These are phyloP conservation scores for Phytophthora litchii DNA, from an alignment of 352 stramenopile species.

Conservation along the genomic window DNA sequence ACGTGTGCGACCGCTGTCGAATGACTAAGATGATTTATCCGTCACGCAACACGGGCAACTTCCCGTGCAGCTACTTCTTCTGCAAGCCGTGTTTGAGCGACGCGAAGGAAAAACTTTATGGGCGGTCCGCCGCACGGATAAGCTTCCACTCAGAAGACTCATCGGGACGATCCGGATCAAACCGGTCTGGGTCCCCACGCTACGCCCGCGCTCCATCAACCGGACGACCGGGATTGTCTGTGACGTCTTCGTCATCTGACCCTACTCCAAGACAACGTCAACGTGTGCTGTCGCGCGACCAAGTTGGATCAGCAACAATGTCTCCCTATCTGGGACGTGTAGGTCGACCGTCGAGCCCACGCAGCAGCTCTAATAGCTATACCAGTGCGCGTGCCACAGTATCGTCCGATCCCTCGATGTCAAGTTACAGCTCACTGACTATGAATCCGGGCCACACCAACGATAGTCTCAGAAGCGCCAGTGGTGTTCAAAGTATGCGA, in stretches of 20 bases:
- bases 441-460: slow-evolving; percentile 12
- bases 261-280: slow-evolving; percentile 18
- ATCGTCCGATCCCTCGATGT: slow-evolving; percentile 30
- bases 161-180: slow-evolving; percentile 28
- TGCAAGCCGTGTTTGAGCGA: slow-evolving; percentile 62
- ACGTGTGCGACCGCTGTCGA: slow-evolving; percentile 68
- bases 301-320: slow-evolving; percentile 14
- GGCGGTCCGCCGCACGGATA: slow-evolving; percentile 30
- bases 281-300: slow-evolving; percentile 20
- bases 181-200: slow-evolving; percentile 27
- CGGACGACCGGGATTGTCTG: slow-evolving; percentile 23
- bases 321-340: slow-evolving; percentile 12
- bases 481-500: slow-evolving; percentile 3
- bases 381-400: slow-evolving; percentile 24
- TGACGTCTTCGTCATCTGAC: slow-evolving; percentile 33
- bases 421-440: slow-evolving; percentile 17
- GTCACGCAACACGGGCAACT: slow-evolving; percentile 48
- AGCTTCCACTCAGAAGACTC: slow-evolving; percentile 56
- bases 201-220: slow-evolving; percentile 18
- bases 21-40: slow-evolving; percentile 67
- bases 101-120: slow-evolving; percentile 50
- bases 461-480: slow-evolving; percentile 17
- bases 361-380: slow-evolving; percentile 33
- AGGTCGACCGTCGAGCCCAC: slow-evolving; percentile 19
- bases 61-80: slow-evolving; percentile 62